Evolutionary conservation across 148 eudicot species (phyloP), one percentile per base, ranked within the genome.

Genomic region (Vaccinium darrowii): DNA sequence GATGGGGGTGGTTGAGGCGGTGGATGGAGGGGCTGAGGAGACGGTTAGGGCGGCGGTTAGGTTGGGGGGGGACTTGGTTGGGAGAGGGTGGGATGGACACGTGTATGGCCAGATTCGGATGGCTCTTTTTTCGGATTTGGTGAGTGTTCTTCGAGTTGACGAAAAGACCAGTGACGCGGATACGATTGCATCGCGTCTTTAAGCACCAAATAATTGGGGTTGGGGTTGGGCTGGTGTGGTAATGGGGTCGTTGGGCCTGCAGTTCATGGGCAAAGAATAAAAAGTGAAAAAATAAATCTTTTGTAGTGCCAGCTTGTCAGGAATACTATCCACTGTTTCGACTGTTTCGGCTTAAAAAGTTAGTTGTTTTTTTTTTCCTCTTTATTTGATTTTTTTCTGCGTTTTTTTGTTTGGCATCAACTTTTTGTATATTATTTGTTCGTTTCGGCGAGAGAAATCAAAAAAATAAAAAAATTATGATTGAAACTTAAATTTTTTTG

Each of bases 51-150:
- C 86, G 30, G 94, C 94, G 7, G 85, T 93, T 79, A 57, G 33
- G 58, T 18, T 93, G 78, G 94, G 92, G 80, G 85, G 88, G 78
- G 87, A 82, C 77, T 47, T 93, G 84, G 86, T 81, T 19, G 47
- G 82, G 79, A 85, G 86, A 76, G 85, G 82, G 1, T 93, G 94
- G 93, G 84, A 91, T 63, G 96, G 93, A 12, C 81, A 84, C 16
- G 91, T 88, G 82, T 93, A 93, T 75, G 90, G 65, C 16, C 89
- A 82, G 67, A 90, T 71, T 15, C 81, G 94, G 83, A 90, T 39
- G 53, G 80, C 33, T 18, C 23, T 92, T 76, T 79, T 33, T 52
- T 65, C 69, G 1, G 92, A 90, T 47, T 36, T 88, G 75, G 27
- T 88, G 82, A 27, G 30, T 25, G 85, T 71, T 71, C 23, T 90